Evolutionary conservation across 2,329 filamentous ascomycete genomes (phyloP).

Genomic region (Teratosphaeria viscida): DNA sequence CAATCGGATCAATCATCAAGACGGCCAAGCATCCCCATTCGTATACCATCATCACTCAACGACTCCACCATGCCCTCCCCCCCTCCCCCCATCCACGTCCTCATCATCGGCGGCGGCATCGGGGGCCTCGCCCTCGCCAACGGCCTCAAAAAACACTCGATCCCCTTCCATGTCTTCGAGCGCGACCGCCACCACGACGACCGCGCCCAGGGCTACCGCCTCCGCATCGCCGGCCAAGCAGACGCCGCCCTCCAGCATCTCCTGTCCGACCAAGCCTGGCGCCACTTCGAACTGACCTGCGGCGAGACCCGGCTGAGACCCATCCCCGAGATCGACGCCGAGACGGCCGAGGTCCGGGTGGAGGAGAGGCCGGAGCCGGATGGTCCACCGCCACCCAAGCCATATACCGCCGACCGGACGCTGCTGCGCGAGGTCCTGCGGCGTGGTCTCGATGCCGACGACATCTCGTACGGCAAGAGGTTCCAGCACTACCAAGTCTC

Average conservation of each 20-base stretch:
- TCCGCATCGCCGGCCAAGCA: constrained; percentile 9
- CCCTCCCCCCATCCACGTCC: background rate
- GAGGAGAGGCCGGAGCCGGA: background rate
- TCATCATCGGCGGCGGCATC: constrained; percentile 21
- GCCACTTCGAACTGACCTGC: constrained; percentile 3
- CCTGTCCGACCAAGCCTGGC: background rate
- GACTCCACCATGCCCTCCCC: too few relatives aligned
- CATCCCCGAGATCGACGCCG: constrained; percentile 7
- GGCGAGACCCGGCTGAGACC: constrained; percentile 1
- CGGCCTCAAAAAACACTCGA: constrained; percentile 14
- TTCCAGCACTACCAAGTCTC: constrained; percentile 6
- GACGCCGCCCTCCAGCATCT: constrained; percentile 7
- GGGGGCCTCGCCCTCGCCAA: constrained; percentile 18
- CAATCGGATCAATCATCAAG: too few relatives aligned
- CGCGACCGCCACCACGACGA: constrained; percentile 6
- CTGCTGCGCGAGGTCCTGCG: constrained; percentile 10
- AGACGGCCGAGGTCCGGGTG: constrained; percentile 1
- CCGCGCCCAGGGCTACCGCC: constrained; percentile 14
- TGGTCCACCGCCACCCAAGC: background rate
- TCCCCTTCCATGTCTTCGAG: constrained; percentile 16
- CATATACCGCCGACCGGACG: constrained; percentile 11
- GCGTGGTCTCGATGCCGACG: constrained; percentile 5
- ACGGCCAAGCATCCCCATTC: too few relatives aligned
- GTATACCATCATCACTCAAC: constrained; percentile 8
- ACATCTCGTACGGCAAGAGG: constrained; percentile 10